Conservation (phyloP, 352 stramenopile genomes). For the Pythium apleroticum region DNA sequence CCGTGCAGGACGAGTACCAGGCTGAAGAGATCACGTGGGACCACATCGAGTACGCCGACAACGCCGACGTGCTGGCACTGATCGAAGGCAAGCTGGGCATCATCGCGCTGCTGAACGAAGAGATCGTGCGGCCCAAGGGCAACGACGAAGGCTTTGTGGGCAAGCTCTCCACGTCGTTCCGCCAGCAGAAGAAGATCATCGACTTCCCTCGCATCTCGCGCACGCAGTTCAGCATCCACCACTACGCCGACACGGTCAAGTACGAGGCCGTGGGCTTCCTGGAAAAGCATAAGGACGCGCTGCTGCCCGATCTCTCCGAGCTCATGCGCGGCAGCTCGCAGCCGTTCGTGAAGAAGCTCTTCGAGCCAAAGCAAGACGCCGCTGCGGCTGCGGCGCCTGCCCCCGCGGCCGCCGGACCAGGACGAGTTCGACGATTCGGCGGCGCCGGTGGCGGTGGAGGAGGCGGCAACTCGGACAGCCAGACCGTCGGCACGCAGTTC, state of each 20-base stretch:
- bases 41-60: constrained; percentile 89
- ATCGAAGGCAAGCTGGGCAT: constrained; percentile 89
- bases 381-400: constrained; percentile 42
- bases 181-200: constrained; percentile 86
- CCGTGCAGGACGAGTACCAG: constrained; percentile 89
- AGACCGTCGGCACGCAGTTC: constrained; percentile 83
- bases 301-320: constrained; percentile 84
- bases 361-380: constrained; percentile 79
- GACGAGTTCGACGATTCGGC: constrained; percentile 13
- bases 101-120: constrained; percentile 90
- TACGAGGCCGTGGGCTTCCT: constrained; percentile 83
- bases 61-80: constrained; percentile 89
- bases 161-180: constrained; percentile 80
- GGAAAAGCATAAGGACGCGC: constrained; percentile 83
- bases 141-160: constrained; percentile 86
- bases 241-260: constrained; percentile 86
- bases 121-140: constrained; percentile 81
- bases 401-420: constrained; percentile 19
- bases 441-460: constrained; percentile 2
- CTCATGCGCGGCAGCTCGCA: constrained; percentile 76
- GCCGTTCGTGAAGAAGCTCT: constrained; percentile 69
- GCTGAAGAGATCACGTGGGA: constrained; percentile 91
- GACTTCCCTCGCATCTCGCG: constrained; percentile 82
- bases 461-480: constrained; percentile 27
- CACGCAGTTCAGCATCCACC: constrained; percentile 82